Base-by-base conservation (phyloP, 2,329 filamentous ascomycete genomes). In the Curvularia sp. region DNA sequence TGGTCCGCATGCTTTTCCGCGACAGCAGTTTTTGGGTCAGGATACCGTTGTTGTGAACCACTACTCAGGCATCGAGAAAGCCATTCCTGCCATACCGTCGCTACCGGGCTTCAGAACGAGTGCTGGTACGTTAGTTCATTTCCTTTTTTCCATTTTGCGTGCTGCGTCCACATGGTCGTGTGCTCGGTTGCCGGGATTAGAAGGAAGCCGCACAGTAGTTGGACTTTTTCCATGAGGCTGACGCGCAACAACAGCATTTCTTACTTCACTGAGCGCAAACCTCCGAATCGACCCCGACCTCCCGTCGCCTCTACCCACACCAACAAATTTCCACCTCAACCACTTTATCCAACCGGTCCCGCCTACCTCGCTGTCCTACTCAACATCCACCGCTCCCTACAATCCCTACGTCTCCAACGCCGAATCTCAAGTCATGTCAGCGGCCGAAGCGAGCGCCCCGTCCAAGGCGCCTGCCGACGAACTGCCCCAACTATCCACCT, bases 211-310 rank as follows among this genome's bases (percentile, higher is more conserved):
- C 15, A 36, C 15, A 36, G 34, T 36, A 25, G 34, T 32, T 43
- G 21, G 23, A 27, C 10, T 43, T n/a, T 43, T 15, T 9, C 8
- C 23, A 36, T 32, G 15, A 5, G 19, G 61, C 68, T 72, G 48
- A 72, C 43, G 6, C 15, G 30, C 47, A 30, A 19, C 42, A 30
- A 49, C 77, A 95, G 91, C 91, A 25, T 95, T 95, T 81, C 89
- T 95, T 78, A 89, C 87, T 55, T 94, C 92, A 67, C 83, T 95
- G 15, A 87, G 90, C 66, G 90, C 90, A 63, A 95, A 95, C 72
- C 85, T 95, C 54, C 88, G 89, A 68, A 87, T 94, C 57, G 81
- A 79, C 67, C 80, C 81, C 30, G 80, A 81, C 45, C 61, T 86
- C 78, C 76, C 89, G 63, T 85, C 87, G 43, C 88, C 89, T 48